Percentiles rank a stretch among this genome's conserved stretches.
Evolutionary conservation across 345 rosid species (phyloP).

Genomic region (Brassica rapa): DNA sequence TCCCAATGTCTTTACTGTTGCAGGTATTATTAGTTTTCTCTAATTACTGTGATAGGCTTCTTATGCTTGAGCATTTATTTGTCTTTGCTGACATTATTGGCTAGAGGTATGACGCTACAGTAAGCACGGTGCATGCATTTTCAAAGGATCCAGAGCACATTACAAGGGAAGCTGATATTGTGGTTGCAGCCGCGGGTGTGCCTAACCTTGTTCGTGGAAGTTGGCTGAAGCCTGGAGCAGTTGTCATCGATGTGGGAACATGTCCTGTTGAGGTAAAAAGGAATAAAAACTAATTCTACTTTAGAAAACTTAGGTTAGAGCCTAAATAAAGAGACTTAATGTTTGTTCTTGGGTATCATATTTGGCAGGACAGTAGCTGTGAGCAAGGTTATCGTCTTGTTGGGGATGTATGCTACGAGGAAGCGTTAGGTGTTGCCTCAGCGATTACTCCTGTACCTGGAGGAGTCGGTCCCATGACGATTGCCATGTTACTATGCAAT

Average conservation of each 20-base stretch:
- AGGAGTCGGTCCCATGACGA: constrained; percentile 91
- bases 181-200: constrained; percentile 79
- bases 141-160: constrained; percentile 70
- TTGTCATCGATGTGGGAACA: constrained; percentile 88
- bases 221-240: constrained; percentile 88
- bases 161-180: constrained; percentile 73
- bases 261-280: constrained; percentile 65
- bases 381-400: constrained; percentile 73
- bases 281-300: neutral
- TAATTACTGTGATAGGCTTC: neutral
- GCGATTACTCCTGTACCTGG: constrained; percentile 94
- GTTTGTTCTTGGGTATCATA: neutral
- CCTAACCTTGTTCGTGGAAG: constrained; percentile 78
- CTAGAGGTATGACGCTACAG: constrained; percentile 93
- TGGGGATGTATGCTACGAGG: constrained; percentile 88
- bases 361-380: constrained; percentile 63
- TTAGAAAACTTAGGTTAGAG: constrained; percentile 8
- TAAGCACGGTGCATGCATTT: constrained; percentile 70
- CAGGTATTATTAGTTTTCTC: constrained; percentile 58
- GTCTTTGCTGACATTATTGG: constrained; percentile 36
- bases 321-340: neutral
- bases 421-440: constrained; percentile 71
- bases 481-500: constrained; percentile 85
- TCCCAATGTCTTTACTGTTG: constrained; percentile 76
- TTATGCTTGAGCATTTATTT: neutral